These are phyloP conservation scores for Colletotrichum brevisporum DNA, from an alignment of 2,329 filamentous ascomycete genomes.

Conservation along the genomic window DNA sequence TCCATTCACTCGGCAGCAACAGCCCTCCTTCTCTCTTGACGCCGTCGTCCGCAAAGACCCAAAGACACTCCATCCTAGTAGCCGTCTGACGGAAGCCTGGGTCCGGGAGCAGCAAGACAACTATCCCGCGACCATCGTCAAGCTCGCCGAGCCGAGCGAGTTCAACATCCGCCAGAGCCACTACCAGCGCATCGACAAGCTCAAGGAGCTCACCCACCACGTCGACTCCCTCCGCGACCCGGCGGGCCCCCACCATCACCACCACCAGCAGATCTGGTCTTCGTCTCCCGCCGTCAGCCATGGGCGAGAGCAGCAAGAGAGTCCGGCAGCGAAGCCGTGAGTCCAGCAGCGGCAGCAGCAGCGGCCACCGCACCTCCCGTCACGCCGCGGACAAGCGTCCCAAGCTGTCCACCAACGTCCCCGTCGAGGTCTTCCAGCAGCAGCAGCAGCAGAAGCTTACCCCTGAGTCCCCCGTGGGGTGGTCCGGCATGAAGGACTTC, in stretches of 20 bases:
- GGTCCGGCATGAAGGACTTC: slow-evolving; percentile 38
- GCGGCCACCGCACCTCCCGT: slow-evolving; percentile 10
- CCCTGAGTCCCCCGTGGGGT: slow-evolving; percentile 18
- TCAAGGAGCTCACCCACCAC: slow-evolving; percentile 33
- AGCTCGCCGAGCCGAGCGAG: slow-evolving; percentile 34
- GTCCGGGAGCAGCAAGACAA: slow-evolving; percentile 36
- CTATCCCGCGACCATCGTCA: slow-evolving; percentile 36
- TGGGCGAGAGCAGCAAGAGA: slow-evolving; percentile 38
- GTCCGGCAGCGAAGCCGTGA: slow-evolving; percentile 39
- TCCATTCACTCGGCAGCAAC: slow-evolving; percentile 38
- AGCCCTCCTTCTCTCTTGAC: slow-evolving; percentile 34
- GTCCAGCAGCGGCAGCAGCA: slow-evolving; percentile 8
- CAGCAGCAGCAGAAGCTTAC: slow-evolving; percentile 27
- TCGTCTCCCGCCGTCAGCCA: slow-evolving; percentile 7
- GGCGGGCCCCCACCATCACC: not conserved
- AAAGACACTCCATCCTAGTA: slow-evolving; percentile 30
- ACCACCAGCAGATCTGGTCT: slow-evolving; percentile 10
- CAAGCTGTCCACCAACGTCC: slow-evolving; percentile 29
- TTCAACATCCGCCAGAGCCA: slow-evolving; percentile 30
- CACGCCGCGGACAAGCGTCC: slow-evolving; percentile 31
- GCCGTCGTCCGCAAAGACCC: slow-evolving; percentile 35
- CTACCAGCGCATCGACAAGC: slow-evolving; percentile 32
- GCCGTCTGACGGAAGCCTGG: slow-evolving; percentile 38
- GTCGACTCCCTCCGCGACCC: slow-evolving; percentile 26
- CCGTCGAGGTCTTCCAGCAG: slow-evolving; percentile 33